phyloP scores from a whole-genome alignment of 2,329 filamentous ascomycete genomes.

The Monosporascus sp. region DNA sequence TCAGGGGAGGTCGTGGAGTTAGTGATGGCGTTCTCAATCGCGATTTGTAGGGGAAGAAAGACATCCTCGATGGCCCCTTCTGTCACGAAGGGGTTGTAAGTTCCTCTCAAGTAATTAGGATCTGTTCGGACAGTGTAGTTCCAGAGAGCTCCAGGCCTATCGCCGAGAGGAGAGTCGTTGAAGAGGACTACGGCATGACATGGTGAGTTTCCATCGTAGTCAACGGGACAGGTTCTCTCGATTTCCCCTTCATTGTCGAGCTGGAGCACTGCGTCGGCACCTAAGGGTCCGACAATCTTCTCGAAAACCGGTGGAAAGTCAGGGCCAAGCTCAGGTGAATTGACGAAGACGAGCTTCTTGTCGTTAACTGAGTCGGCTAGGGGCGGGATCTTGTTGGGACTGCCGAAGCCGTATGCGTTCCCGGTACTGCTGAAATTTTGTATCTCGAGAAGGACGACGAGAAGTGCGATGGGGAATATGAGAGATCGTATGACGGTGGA shows the following conservation, averaged over 20 bases:
- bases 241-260: slow-evolving; percentile 11
- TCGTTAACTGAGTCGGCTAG: slow-evolving; percentile 17
- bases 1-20: slow-evolving; percentile 16
- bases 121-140: slow-evolving; percentile 71
- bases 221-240: slow-evolving; percentile 16
- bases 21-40: slow-evolving; percentile 25
- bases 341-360: slow-evolving; percentile 20
- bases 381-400: slow-evolving; percentile 9
- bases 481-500: slow-evolving; percentile 21
- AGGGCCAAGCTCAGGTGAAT: slow-evolving; percentile 13
- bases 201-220: slow-evolving; percentile 54
- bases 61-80: slow-evolving; percentile 63
- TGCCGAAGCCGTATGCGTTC: slow-evolving; percentile 16
- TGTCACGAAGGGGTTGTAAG: slow-evolving; percentile 49
- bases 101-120: slow-evolving; percentile 46
- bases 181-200: slow-evolving; percentile 74
- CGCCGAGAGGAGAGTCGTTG: slow-evolving; percentile 61
- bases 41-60: slow-evolving; percentile 61
- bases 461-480: slow-evolving; percentile 18
- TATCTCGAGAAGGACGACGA: slow-evolving; percentile 21
- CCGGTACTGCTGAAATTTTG: slow-evolving; percentile 16
- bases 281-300: slow-evolving; percentile 16
- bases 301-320: slow-evolving; percentile 19
- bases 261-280: slow-evolving; percentile 10
- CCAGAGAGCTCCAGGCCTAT: slow-evolving; percentile 44